A percentile compares a stretch with the other conserved stretches of the same genome.
These are phyloP conservation scores for Lactuca sativa DNA, from an alignment of 129 eudicot genomes.

Conservation along the genomic window DNA sequence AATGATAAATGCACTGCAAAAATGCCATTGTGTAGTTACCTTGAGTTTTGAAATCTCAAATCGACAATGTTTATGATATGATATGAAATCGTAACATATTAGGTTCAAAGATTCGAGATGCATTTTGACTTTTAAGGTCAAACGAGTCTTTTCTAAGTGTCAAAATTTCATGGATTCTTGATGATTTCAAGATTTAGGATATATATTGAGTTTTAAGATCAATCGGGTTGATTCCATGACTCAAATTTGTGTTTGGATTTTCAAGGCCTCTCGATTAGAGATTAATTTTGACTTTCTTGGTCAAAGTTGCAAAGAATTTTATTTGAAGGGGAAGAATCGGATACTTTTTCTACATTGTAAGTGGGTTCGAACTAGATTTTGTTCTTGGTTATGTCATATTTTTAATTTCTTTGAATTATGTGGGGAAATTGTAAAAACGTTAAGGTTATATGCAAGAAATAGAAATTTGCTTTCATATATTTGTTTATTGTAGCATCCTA, in stretches of 20 bases:
- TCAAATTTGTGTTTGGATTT: background rate
- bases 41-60: constrained; percentile 16
- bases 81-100: background rate
- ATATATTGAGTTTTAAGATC: background rate
- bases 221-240: background rate
- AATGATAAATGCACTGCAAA: constrained; percentile 37
- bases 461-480: too few species aligned
- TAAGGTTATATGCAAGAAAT: too few species aligned
- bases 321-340: background rate
- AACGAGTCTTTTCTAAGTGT: constrained; percentile 1
- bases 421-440: background rate
- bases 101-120: background rate
- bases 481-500: too few species aligned
- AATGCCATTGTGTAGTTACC: constrained; percentile 31
- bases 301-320: background rate
- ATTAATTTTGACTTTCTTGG: constrained; percentile 10
- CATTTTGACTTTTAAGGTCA: background rate
- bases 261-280: background rate
- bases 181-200: background rate
- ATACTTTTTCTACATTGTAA: constrained; percentile 7
- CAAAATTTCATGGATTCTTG: background rate
- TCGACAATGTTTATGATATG: background rate
- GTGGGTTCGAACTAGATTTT: background rate
- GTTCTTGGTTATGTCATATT: background rate
- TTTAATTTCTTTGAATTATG: background rate